Evolutionary conservation across 495 filamentous ascomycete species (phyloP).

Genomic region (Thozetella sp.): DNA sequence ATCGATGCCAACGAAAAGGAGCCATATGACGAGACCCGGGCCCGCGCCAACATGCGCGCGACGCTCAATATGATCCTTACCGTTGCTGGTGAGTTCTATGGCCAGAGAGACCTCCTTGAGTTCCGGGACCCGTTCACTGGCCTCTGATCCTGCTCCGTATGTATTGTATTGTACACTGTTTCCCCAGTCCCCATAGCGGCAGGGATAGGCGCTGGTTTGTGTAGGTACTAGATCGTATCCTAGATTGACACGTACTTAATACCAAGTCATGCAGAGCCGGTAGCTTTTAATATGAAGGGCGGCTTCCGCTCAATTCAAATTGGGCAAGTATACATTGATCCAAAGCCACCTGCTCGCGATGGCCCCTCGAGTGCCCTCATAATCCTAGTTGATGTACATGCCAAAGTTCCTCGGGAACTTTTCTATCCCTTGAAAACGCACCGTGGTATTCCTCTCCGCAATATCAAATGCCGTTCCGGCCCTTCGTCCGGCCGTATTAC

Average conservation of each 20-base stretch:
- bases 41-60: slow-evolving; percentile 46
- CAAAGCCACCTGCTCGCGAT: no score
- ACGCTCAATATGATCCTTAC: slow-evolving; percentile 92
- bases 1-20: slow-evolving; percentile 2
- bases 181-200: no score
- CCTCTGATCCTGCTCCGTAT: slow-evolving; percentile 17
- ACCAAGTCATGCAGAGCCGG: neutral
- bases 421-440: no score
- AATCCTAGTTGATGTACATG: no score
- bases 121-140: slow-evolving; percentile 59
- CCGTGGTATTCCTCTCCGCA: neutral
- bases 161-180: slow-evolving; percentile 1
- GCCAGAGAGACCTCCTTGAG: slow-evolving; percentile 83
- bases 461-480: neutral
- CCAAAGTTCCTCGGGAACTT: no score
- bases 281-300: no score
- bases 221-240: neutral
- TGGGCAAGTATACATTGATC: no score
- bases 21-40: slow-evolving; percentile 24
- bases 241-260: neutral
- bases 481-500: neutral
- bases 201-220: neutral
- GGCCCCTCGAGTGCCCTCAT: no score
- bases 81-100: slow-evolving; percentile 85
- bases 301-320: no score